Evolutionary conservation across 1,284 basidiomycete species (phyloP), one percentile per base, ranked within the genome.

Genomic region (Apiotrichum montevideense): DNA sequence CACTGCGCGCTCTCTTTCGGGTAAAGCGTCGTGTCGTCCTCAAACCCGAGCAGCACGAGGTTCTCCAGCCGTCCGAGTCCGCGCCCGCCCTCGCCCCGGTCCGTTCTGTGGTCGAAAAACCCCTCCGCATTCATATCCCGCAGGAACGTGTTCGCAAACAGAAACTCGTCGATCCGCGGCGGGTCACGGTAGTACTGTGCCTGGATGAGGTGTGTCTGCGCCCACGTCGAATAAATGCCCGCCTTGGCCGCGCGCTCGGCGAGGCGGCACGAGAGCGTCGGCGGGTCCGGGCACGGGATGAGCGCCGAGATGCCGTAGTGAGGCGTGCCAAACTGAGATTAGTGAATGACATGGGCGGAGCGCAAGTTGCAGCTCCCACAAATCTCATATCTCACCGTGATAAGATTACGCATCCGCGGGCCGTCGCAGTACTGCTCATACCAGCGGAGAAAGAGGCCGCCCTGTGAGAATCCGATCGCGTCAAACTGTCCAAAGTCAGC

Each of bases 151-250:
- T 90, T 93, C 6, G 81, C 74, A 3, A 78, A 68, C 39, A 89
- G 79, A 71, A 97, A 98, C 8, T 80, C 75, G 6, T 82, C 81
- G 47, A 93, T 78, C 32, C 85, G 83, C n/a, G 77, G 77, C 4
- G 89, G 87, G 75, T 98, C 93, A 42, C 95, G 85, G 75, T 83
- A 98, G 77, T 98, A 98, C 69, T 97, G 92, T 1, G 95, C 95
- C 80, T 90, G 88, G 43, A 96, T 75, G 55, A 95, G 73, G 70
- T 94, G 86, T 21, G 79, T 71, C 72, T 96, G 93, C 0, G 87
- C 90, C 84, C 86, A 95, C 10, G 81, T 64, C 14, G 83, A 84
- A 73, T 98, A 98, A 33, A 93, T 86, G 1, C 87, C 89, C 8
- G 80, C 78, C 56, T 83, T 83, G 8, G 85, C 84, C 1, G 86